Evolutionary conservation across 345 rosid species (phyloP).

Genomic region (Populus nigra): DNA sequence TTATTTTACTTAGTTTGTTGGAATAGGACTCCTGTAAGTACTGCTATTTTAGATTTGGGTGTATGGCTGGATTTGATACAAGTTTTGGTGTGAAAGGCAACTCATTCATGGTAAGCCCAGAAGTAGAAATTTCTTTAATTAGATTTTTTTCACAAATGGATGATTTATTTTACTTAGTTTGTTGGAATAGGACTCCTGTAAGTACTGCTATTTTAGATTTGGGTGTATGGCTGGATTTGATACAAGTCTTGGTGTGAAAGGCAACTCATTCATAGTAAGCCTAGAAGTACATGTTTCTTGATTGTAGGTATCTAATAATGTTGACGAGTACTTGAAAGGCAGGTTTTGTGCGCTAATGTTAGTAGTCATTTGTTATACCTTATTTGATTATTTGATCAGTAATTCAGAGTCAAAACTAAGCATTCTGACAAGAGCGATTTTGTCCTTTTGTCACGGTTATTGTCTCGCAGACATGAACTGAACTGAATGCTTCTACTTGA

Average conservation of each 20-base stretch:
- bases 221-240: background rate
- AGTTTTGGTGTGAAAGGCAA: background rate
- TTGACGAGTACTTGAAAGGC: conserved; percentile 16
- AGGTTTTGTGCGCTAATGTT: background rate
- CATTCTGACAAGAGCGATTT: background rate
- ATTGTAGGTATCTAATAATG: background rate
- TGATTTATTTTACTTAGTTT: background rate
- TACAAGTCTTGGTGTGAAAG: background rate
- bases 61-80: background rate
- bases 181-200: background rate
- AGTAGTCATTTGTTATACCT: conserved; percentile 10
- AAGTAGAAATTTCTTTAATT: background rate
- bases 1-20: background rate
- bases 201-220: background rate
- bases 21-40: background rate
- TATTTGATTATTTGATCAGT: background rate
- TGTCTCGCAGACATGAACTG: background rate
- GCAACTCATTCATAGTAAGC: background rate
- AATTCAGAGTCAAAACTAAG: background rate
- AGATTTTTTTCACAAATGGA: background rate
- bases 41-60: background rate
- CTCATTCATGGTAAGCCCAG: background rate
- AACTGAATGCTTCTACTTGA: background rate
- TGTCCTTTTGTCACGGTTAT: background rate
- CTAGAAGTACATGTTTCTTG: background rate